Base-by-base conservation (phyloP, 768 basidiomycete genomes). In the Phaffia tasmanica region DNA sequence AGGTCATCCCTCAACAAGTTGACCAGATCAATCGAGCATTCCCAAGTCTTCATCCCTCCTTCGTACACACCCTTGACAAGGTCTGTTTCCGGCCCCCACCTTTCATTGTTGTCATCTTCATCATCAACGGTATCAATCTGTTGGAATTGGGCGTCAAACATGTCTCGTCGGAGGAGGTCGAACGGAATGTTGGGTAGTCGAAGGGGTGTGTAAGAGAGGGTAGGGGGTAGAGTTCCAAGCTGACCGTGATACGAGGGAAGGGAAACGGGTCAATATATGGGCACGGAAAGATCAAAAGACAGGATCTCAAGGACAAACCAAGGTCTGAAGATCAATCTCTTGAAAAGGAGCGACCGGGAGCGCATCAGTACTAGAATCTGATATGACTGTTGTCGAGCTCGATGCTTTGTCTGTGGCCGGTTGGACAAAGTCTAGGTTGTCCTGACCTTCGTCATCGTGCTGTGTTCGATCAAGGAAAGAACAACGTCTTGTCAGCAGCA, bases 31-130 rank as follows among this genome's bases (percentile, higher is more conserved):
- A 92, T 76, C 57, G 88, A 87, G 71, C 90, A 94, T 75, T 99
- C 94, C 94, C 94, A 99, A 1, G 92, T 97, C 77, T 98, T 97
- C 61, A 98, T 75, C 6, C 94, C 94, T 25, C 94, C 94, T 77
- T 99, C 94, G 71, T 99, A 98, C 0, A 91, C 81, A 0, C 91
- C 86, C 2, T 91, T 87, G 3, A 97, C 83, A 18, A 99, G 82
- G 76, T 98, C 94, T 0, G 90, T 89, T 0, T 87, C 87, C 0
- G 85, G 83, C 70, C 90, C 86, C 21, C 94, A 79, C 65, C 86
- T 89, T 16, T 81, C 79, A 50, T 70, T 65, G 27, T 65, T 65
- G 23, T 66, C 69, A 9, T 47, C 68, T 57, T 62, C 64, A 55
- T 73, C 68, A 50, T 70, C 63, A 23, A 49, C 59, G 67, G 27